Conservation (phyloP, 106 monocot genomes). For the Hemerocallis citrina region DNA sequence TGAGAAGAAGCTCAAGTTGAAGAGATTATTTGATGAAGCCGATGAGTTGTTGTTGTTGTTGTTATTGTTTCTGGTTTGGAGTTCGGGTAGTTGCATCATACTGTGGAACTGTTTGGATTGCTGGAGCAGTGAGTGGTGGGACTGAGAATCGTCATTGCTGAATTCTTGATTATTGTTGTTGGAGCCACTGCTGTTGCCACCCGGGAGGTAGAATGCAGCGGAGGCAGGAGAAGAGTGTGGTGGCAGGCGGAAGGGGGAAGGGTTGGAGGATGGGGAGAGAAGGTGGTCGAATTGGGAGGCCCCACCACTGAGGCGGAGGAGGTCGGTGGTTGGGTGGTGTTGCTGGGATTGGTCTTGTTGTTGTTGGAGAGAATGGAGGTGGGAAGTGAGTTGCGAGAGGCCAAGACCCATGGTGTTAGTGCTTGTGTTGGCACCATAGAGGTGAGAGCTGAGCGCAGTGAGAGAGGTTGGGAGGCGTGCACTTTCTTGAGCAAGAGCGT, state of each 20-base stretch:
- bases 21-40: conserved; percentile 12
- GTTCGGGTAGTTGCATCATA: conserved; percentile 37
- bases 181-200: neutral
- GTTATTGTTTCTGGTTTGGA: conserved; percentile 17
- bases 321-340: neutral
- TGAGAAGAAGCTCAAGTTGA: conserved; percentile 44
- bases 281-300: conserved; percentile 2
- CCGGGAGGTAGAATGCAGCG: neutral
- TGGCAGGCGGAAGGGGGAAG: neutral
- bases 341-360: conserved; percentile 35
- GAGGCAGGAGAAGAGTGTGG: no score
- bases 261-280: neutral
- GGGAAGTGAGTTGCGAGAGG: neutral
- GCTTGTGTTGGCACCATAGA: conserved; percentile 19
- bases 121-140: conserved; percentile 34
- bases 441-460: conserved; percentile 33
- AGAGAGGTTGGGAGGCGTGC: neutral
- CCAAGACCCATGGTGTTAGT: neutral
- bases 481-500: conserved; percentile 13
- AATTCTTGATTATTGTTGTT: neutral
- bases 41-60: conserved; percentile 4
- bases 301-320: neutral
- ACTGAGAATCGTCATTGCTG: neutral
- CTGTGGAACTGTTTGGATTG: conserved; percentile 19
- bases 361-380: conserved; percentile 7